These are phyloP conservation scores for Lotus japonicus DNA, from an alignment of 306 rosid genomes.

Conservation along the genomic window DNA sequence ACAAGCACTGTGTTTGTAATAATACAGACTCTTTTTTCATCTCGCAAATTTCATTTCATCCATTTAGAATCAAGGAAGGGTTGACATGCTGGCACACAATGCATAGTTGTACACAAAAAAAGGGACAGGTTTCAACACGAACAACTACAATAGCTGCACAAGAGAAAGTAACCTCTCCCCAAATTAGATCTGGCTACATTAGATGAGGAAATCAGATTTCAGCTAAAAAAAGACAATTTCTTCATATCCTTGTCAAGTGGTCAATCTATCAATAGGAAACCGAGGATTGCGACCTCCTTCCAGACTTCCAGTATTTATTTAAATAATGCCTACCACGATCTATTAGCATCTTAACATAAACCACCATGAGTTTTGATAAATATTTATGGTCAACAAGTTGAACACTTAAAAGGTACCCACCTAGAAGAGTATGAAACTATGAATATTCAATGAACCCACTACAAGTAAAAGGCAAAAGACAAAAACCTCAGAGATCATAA, in stretches of 20 bases:
- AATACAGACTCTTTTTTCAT: not conserved
- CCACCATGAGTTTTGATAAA: not conserved
- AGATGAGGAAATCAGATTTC: slow-evolving; percentile 3
- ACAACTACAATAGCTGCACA: slow-evolving; percentile 9
- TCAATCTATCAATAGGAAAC: not conserved
- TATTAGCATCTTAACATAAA: not conserved
- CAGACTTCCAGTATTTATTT: slow-evolving; percentile 10
- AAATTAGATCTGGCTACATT: slow-evolving; percentile 1
- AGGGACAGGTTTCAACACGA: not conserved
- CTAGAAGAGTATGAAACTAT: slow-evolving; percentile 9
- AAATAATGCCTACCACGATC: not conserved
- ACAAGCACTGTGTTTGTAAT: not conserved
- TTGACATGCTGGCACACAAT: not conserved
- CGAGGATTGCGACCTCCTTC: not conserved
- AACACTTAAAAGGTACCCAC: not conserved
- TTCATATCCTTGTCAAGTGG: not conserved
- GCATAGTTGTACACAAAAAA: slow-evolving; percentile 13
- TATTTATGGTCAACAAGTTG: not conserved
- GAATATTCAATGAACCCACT: not conserved
- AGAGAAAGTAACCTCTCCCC: slow-evolving; percentile 4
- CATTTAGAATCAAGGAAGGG: slow-evolving; percentile 11
- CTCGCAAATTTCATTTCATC: not conserved
- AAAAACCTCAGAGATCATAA: not conserved
- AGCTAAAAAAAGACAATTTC: not conserved
- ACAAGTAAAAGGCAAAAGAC: not conserved